Evolutionary conservation across 2,329 filamentous ascomycete genomes (phyloP), one percentile per base, ranked within the genome.

Genomic region (Zasmidium cellare): DNA sequence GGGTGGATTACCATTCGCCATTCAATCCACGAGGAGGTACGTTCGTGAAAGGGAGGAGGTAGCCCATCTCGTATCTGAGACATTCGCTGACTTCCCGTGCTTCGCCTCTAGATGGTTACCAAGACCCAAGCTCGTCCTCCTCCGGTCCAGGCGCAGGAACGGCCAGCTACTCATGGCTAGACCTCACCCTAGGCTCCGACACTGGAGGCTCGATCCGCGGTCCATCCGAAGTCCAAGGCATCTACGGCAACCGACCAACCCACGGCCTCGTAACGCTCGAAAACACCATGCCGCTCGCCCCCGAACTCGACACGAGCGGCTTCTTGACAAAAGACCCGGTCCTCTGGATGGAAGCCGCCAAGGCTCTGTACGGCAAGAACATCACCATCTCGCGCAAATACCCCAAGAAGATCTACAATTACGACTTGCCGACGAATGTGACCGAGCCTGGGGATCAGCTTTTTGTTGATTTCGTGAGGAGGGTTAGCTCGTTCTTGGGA

Each of bases 231-330:
- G 76, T 78, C 0, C 77, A 83, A 63, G 81, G 80, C 3, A 64
- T 80, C 2, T 83, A 77, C 55, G 79, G 80, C 2, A 82, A 82
- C 53, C 69, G 81, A 3, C 81, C 81, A 2, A 77, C 77, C 1
- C 75, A 78, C 48, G 77, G 75, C 2, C 68, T 82, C 0, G 75
- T 83, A 0, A 65, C 72, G 9, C 70, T 84, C 1, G 75, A 79
- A 6, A 71, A 79, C 12, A 78, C 78, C 0, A 81, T 84, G 76
- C 76, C 79, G 2, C 64, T 82, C 9, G 76, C 77, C 11, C 77
- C 79, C 0, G 69, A 75, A 16, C 73, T 81, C 9, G 80, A 82
- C 58, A 81, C 79, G 6, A 69, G 77, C 14, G 79, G 79, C 2
- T 72, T 82, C 14, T 62, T 81, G 9, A 76, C 76, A 1, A 74